These are phyloP conservation scores for Lanmaoa rubissima DNA, from an alignment of 768 basidiomycete species.

Conservation along the genomic window DNA sequence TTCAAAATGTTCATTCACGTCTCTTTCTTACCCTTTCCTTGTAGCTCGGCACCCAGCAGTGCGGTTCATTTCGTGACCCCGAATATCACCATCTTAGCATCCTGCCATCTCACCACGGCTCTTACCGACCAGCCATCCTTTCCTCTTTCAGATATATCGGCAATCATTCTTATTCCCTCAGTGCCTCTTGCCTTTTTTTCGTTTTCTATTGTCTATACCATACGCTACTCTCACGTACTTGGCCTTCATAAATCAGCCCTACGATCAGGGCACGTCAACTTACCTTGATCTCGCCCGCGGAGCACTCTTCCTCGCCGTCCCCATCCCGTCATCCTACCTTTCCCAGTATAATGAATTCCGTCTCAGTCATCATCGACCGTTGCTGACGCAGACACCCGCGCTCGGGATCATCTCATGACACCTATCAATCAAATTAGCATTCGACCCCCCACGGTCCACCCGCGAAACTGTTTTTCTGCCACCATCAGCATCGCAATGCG, in stretches of 20 bases:
- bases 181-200: neutral
- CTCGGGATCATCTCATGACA: neutral
- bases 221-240: neutral
- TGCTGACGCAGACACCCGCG: constrained; percentile 6
- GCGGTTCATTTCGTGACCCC: neutral
- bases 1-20: neutral
- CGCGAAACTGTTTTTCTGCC: constrained; percentile 12
- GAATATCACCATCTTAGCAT: neutral
- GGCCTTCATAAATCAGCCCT: neutral
- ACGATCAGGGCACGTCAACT: neutral
- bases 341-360: neutral
- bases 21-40: neutral
- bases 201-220: neutral
- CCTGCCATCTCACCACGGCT: constrained; percentile 4
- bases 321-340: too few species aligned
- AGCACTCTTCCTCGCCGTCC: neutral
- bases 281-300: neutral
- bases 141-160: neutral
- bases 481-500: neutral
- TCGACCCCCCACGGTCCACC: neutral
- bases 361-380: neutral
- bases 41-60: neutral
- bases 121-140: neutral
- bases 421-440: neutral
- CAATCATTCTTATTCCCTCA: neutral